Evolutionary conservation across 2,329 filamentous ascomycete genomes (phyloP).

Genomic region (Colletotrichum cordylinicola): DNA sequence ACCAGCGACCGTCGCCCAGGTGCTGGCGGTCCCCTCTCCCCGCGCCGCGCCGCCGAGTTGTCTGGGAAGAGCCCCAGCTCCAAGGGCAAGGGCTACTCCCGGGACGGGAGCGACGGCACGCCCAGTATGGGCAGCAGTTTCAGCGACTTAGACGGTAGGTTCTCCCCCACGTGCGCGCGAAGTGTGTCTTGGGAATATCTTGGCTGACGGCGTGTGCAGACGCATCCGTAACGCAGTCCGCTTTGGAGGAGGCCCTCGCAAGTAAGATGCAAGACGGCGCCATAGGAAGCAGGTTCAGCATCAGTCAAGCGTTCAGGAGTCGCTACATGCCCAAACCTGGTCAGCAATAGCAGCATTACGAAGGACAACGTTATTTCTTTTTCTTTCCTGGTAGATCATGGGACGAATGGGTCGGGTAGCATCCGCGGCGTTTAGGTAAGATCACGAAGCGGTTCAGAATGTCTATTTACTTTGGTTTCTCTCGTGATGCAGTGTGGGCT

Average conservation of each 20-base stretch:
- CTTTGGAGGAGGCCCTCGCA: constrained; percentile 78
- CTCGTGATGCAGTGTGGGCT: background rate
- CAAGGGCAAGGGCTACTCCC: constrained; percentile 55
- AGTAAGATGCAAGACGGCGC: constrained; percentile 72
- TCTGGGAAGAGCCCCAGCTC: constrained; percentile 58
- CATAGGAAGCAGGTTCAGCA: constrained; percentile 69
- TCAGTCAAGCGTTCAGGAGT: constrained; percentile 70
- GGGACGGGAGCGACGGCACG: constrained; percentile 74
- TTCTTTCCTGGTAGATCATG: background rate
- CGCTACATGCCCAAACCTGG: constrained; percentile 53
- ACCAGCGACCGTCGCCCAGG: constrained; percentile 34
- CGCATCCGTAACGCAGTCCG: constrained; percentile 80
- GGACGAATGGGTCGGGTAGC: background rate
- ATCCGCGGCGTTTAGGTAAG: constrained; percentile 22
- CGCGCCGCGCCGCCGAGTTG: constrained; percentile 64
- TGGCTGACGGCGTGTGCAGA: constrained; percentile 50
- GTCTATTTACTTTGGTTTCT: background rate
- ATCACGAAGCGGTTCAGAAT: constrained; percentile 5
- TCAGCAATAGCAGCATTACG: constrained; percentile 15
- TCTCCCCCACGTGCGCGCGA: background rate
- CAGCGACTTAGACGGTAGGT: constrained; percentile 78
- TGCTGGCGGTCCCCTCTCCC: constrained; percentile 52
- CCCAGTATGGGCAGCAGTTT: constrained; percentile 87
- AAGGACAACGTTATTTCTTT: background rate
- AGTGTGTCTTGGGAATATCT: background rate